Evolutionary conservation across 306 rosid genomes (phyloP).

Genomic region (Fragaria nilgerrensis): DNA sequence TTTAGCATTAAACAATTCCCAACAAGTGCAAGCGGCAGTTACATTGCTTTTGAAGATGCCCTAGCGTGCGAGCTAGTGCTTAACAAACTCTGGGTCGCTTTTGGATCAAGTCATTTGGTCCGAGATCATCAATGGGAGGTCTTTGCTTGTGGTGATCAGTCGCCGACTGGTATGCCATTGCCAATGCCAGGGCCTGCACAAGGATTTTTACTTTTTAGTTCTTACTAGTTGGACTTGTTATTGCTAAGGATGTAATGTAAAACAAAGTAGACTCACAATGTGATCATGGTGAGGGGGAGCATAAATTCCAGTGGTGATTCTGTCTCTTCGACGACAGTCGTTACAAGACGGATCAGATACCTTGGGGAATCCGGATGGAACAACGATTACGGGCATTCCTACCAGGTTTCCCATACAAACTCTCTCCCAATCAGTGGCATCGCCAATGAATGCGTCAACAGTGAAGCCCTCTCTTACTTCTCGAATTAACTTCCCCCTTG

Average conservation of each 20-base stretch:
- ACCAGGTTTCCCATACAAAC: constrained; percentile 77
- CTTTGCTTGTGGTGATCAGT: constrained; percentile 66
- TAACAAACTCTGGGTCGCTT: not conserved
- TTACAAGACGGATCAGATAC: constrained; percentile 44
- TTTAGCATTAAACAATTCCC: not conserved
- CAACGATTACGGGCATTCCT: constrained; percentile 61
- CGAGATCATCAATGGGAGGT: constrained; percentile 60
- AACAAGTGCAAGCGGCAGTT: not conserved
- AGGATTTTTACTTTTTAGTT: not conserved
- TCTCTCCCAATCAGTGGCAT: constrained; percentile 80
- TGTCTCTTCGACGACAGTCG: constrained; percentile 39
- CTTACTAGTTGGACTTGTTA: too few relatives aligned
- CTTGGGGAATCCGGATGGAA: constrained; percentile 56
- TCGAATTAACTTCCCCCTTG: constrained; percentile 52
- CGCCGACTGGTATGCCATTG: constrained; percentile 66
- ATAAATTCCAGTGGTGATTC: constrained; percentile 55
- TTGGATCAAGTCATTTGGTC: constrained; percentile 43
- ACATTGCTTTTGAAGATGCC: not conserved
- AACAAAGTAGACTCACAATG: constrained; percentile 31
- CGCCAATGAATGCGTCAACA: constrained; percentile 66
- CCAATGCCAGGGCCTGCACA: constrained; percentile 59
- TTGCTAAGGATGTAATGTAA: not conserved
- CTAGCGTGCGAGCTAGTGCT: not conserved
- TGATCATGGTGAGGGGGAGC: constrained; percentile 59
- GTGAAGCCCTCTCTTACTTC: constrained; percentile 51